Conservation (phyloP, 805 yeast species). For the Tetrapisispora pingtungensis region DNA sequence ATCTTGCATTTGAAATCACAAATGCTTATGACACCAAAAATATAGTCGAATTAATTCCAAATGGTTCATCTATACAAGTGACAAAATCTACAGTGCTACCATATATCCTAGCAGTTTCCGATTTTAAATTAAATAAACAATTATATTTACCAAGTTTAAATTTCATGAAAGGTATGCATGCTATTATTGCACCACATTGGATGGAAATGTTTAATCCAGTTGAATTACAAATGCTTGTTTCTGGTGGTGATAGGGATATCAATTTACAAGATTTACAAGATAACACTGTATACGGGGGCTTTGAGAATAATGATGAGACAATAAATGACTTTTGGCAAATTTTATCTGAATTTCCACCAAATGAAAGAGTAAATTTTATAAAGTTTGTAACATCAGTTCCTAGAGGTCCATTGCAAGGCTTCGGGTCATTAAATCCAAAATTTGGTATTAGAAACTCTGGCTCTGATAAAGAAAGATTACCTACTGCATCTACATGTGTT, state of each 20-base stretch:
- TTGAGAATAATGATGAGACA: slow-evolving; percentile 43
- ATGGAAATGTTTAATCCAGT: slow-evolving; percentile 72
- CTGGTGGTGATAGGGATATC: slow-evolving; percentile 66
- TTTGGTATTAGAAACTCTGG: slow-evolving; percentile 76
- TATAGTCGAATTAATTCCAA: slow-evolving; percentile 48
- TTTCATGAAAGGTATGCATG: slow-evolving; percentile 54
- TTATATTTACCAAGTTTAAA: slow-evolving; percentile 52
- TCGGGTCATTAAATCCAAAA: slow-evolving; percentile 57
- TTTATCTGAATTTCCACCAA: slow-evolving; percentile 51
- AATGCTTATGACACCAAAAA: slow-evolving; percentile 35
- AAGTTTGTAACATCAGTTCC: slow-evolving; percentile 91
- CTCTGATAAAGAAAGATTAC: slow-evolving; percentile 45
- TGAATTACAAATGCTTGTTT: slow-evolving; percentile 75
- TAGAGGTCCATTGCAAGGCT: slow-evolving; percentile 84
- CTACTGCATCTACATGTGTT: slow-evolving; percentile 91
- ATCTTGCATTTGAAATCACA: slow-evolving; percentile 55
- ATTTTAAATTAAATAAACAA: slow-evolving; percentile 63
- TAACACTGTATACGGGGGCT: slow-evolving; percentile 63
- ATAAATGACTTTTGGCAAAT: slow-evolving; percentile 65
- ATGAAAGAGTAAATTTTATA: slow-evolving; percentile 56
- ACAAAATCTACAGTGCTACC: slow-evolving; percentile 50
- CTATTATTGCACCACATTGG: slow-evolving; percentile 65
- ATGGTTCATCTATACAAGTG: slow-evolving; percentile 51
- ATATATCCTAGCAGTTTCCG: slow-evolving; percentile 68
- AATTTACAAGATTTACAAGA: slow-evolving; percentile 57